Evolutionary conservation across 1,284 basidiomycete genomes (phyloP).

Genomic region (Blastosporella zonata): DNA sequence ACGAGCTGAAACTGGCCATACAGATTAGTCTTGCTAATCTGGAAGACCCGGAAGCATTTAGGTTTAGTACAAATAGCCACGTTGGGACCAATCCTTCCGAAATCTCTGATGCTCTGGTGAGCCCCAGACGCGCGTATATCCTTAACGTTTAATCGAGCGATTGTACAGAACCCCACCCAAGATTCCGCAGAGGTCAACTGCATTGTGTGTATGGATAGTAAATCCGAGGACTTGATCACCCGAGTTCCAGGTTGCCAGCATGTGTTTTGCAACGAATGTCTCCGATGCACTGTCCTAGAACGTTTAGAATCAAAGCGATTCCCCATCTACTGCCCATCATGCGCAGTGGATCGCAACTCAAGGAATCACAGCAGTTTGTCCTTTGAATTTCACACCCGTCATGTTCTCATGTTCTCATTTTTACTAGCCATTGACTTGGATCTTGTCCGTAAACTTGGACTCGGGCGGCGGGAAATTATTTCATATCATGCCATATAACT

Average conservation of each 20-base stretch:
- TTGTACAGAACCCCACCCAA: neutral
- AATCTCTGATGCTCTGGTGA: neutral
- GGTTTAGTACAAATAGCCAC: too few relatives aligned
- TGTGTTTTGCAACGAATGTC: constrained; percentile 3
- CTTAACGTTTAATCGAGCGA: neutral
- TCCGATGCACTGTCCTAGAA: neutral
- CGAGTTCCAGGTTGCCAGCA: constrained; percentile 5
- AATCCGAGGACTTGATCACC: neutral
- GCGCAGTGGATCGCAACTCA: neutral
- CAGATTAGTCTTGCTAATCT: neutral
- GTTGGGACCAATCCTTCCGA: neutral
- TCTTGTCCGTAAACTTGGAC: neutral
- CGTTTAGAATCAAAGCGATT: neutral
- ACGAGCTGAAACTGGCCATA: neutral
- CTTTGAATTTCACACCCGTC: neutral
- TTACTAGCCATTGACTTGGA: neutral
- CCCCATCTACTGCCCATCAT: constrained; percentile 4
- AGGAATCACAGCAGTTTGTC: constrained; percentile 1
- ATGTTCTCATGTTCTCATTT: neutral
- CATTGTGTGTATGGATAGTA: constrained; percentile 1
- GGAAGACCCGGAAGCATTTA: neutral
- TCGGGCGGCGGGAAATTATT: neutral
- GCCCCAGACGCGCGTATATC: too few relatives aligned
- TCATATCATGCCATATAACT: neutral
- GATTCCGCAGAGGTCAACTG: neutral